A percentile compares a stretch with the other conserved stretches of the same genome.
Conservation (phyloP, 768 basidiomycete species). For the Asterophora parasitica region DNA sequence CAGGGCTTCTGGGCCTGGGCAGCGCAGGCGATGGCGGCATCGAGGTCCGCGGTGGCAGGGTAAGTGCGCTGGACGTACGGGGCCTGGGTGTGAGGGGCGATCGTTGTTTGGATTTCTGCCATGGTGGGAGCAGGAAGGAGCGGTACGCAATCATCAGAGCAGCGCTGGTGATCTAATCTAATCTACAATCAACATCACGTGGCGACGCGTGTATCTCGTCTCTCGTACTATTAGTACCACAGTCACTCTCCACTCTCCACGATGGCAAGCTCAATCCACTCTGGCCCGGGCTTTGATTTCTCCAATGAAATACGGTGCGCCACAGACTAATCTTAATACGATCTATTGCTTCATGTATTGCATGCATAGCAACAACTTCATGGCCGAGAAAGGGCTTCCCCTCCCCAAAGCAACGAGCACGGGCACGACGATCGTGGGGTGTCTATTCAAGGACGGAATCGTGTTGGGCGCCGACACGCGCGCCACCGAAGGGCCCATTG, state of each 20-base stretch:
- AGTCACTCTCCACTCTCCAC: slow-evolving; percentile 10
- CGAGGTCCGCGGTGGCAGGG: slow-evolving; percentile 54
- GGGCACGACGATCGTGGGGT: slow-evolving; percentile 97
- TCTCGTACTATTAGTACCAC: background rate
- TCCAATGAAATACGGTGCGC: slow-evolving; percentile 69
- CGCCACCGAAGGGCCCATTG: slow-evolving; percentile 90
- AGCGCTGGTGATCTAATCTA: slow-evolving; percentile 17
- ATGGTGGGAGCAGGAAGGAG: slow-evolving; percentile 18
- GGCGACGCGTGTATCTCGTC: slow-evolving; percentile 23
- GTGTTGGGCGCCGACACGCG: slow-evolving; percentile 95
- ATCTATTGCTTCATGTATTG: no score
- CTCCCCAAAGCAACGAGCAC: slow-evolving; percentile 86
- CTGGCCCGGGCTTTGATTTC: slow-evolving; percentile 68
- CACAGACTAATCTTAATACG: no score
- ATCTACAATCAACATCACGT: slow-evolving; percentile 21
- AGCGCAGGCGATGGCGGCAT: slow-evolving; percentile 51
- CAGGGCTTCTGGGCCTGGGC: slow-evolving; percentile 71
- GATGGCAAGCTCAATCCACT: slow-evolving; percentile 51
- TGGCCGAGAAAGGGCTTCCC: slow-evolving; percentile 64
- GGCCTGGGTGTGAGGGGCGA: slow-evolving; percentile 75
- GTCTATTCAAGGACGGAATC: slow-evolving; percentile 88
- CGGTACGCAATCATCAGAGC: no score
- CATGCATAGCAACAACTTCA: slow-evolving; percentile 69
- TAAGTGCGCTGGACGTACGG: slow-evolving; percentile 65
- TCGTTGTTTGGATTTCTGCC: slow-evolving; percentile 64